Conservation (phyloP, 208 protist species). For the Strigomonas galati region DNA sequence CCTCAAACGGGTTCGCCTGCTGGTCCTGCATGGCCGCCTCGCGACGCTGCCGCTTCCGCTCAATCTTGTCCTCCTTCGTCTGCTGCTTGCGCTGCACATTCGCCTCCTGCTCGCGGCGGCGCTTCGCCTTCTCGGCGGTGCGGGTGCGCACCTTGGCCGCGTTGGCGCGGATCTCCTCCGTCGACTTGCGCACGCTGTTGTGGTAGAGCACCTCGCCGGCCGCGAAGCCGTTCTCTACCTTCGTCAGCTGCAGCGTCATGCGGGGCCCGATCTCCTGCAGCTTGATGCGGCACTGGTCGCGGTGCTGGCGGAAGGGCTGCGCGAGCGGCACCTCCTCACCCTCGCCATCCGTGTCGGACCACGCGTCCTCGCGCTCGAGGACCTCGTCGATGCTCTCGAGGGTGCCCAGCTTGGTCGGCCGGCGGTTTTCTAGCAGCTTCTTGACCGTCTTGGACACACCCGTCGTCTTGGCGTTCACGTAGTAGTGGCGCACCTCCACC, state of each 20-base stretch:
- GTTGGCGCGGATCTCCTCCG: slow-evolving; percentile 62
- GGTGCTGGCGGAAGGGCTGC: slow-evolving; percentile 83
- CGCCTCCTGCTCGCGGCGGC: slow-evolving; percentile 74
- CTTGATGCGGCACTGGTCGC: slow-evolving; percentile 88
- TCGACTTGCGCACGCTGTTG: slow-evolving; percentile 55
- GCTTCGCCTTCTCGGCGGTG: slow-evolving; percentile 64
- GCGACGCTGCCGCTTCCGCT: slow-evolving; percentile 60
- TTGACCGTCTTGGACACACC: slow-evolving; percentile 82
- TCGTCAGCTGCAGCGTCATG: slow-evolving; percentile 86
- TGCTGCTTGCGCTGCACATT: slow-evolving; percentile 71
- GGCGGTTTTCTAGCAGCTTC: slow-evolving; percentile 83
- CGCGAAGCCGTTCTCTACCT: slow-evolving; percentile 90
- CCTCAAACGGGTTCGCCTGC: slow-evolving; percentile 69
- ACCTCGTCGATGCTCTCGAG: slow-evolving; percentile 78
- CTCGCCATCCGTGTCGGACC: slow-evolving; percentile 90
- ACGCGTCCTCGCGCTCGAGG: slow-evolving; percentile 76
- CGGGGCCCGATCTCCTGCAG: slow-evolving; percentile 90
- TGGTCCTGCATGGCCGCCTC: slow-evolving; percentile 62
- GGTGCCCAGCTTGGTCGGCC: slow-evolving; percentile 75
- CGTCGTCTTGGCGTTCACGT: slow-evolving; percentile 72
- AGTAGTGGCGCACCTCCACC: slow-evolving; percentile 90
- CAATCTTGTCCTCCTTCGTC: slow-evolving; percentile 47
- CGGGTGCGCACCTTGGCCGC: slow-evolving; percentile 66
- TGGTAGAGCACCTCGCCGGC: slow-evolving; percentile 85
- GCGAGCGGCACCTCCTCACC: slow-evolving; percentile 87